Conservation (phyloP, 192 early-diverging fungal genomes). For the Phycomyces blakesleeanus region DNA sequence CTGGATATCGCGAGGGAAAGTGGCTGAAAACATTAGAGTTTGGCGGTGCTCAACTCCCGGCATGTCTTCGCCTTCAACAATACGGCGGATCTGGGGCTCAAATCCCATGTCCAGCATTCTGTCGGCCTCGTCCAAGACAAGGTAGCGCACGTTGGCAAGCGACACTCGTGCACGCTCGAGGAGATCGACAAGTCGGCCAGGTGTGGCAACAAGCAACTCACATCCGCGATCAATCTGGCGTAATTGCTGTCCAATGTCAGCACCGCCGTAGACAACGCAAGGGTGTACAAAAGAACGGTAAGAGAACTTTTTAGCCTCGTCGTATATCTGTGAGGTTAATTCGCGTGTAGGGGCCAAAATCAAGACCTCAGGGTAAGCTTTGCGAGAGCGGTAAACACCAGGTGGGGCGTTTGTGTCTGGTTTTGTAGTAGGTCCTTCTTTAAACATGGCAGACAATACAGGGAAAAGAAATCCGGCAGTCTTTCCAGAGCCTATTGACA, state of each 20-base stretch:
- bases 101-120: slow-evolving; percentile 96
- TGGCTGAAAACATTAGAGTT: slow-evolving; percentile 95
- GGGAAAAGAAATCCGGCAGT: slow-evolving; percentile 98
- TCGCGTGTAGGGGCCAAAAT: slow-evolving; percentile 96
- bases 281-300: slow-evolving; percentile 91
- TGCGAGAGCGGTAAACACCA: slow-evolving; percentile 42
- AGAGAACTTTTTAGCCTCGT: slow-evolving; percentile 81
- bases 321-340: slow-evolving; percentile 91
- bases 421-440: slow-evolving; percentile 57
- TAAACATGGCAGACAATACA: slow-evolving; percentile 87
- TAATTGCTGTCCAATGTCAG: slow-evolving; percentile 85
- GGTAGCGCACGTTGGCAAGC: slow-evolving; percentile 70
- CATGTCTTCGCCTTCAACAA: slow-evolving; percentile 78
- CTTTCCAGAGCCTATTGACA: slow-evolving; percentile 66
- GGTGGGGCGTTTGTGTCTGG: slow-evolving; percentile 2
- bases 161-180: slow-evolving; percentile 78
- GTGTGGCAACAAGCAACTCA: slow-evolving; percentile 90
- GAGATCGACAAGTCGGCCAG: slow-evolving; percentile 92
- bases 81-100: slow-evolving; percentile 87
- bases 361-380: slow-evolving; percentile 73
- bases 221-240: slow-evolving; percentile 89
- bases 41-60: slow-evolving; percentile 74
- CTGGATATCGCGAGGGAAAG: slow-evolving; percentile 88
- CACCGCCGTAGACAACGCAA: slow-evolving; percentile 94
- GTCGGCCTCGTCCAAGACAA: slow-evolving; percentile 96